phyloP scores from a whole-genome alignment of 2,329 filamentous ascomycete species.

The Pestalotiopsis sp. region DNA sequence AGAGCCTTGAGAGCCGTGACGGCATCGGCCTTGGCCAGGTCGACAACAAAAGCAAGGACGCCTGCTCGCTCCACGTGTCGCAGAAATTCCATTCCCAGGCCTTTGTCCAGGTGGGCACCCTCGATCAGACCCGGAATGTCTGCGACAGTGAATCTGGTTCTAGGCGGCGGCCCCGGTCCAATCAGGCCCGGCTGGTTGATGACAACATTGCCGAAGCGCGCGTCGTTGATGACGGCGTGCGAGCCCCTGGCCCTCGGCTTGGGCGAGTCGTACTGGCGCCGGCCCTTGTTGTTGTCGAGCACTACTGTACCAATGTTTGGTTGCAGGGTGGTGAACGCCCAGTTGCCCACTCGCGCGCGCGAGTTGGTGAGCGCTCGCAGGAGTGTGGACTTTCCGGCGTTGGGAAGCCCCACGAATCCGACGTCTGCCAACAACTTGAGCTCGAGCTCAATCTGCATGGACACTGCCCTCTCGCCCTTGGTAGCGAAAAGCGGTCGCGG shows the following conservation, averaged over 20 bases:
- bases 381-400: conserved; percentile 94
- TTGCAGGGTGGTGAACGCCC: conserved; percentile 95
- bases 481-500: conserved; percentile 86
- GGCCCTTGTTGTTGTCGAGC: conserved; percentile 82
- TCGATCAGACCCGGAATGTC: conserved; percentile 95
- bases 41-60: conserved; percentile 91
- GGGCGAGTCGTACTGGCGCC: conserved; percentile 55
- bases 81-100: conserved; percentile 87
- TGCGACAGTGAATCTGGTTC: conserved; percentile 87
- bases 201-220: conserved; percentile 31
- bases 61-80: conserved; percentile 93
- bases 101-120: conserved; percentile 88
- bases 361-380: conserved; percentile 86
- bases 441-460: conserved; percentile 82
- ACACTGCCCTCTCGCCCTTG: conserved; percentile 78
- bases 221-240: conserved; percentile 40
- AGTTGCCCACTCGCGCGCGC: conserved; percentile 85
- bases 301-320: conserved; percentile 97
- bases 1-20: conserved; percentile 77
- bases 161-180: conserved; percentile 51
- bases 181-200: conserved; percentile 26
- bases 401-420: conserved; percentile 90
- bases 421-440: conserved; percentile 95
- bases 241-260: conserved; percentile 33
- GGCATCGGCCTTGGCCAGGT: conserved; percentile 79